phyloP scores from a whole-genome alignment of 2,329 filamentous ascomycete species.

The Aureobasidium sp. region DNA sequence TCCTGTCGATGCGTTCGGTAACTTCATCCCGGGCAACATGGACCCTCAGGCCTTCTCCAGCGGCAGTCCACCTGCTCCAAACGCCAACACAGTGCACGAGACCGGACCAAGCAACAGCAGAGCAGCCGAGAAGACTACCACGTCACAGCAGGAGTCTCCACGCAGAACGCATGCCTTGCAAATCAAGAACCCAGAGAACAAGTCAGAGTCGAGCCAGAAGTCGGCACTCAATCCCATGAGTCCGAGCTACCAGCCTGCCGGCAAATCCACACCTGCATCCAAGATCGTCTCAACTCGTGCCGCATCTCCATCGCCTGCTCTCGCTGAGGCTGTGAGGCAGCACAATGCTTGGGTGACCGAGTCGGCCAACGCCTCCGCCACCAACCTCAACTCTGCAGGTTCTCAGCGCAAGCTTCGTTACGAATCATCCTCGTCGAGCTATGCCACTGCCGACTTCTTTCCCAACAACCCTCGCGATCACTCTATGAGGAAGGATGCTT shows the following conservation, averaged over 20 bases:
- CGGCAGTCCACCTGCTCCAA: neutral
- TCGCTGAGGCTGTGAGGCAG: conserved; percentile 15
- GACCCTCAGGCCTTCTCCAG: conserved; percentile 8
- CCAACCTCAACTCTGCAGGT: neutral
- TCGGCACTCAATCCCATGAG: conserved; percentile 33
- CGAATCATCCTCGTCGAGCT: conserved; percentile 30
- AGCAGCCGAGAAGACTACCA: neutral
- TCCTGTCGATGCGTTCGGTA: conserved; percentile 4
- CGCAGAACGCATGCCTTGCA: conserved; percentile 26
- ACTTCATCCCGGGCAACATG: neutral
- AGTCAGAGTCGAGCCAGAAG: conserved; percentile 19
- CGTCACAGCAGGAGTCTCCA: conserved; percentile 17
- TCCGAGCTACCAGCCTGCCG: conserved; percentile 31
- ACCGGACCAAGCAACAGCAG: neutral
- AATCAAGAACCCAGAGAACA: conserved; percentile 29
- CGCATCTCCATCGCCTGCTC: conserved; percentile 11
- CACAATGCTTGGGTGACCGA: conserved; percentile 16
- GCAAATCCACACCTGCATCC: conserved; percentile 14
- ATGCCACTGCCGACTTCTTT: conserved; percentile 34
- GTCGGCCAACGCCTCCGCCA: neutral
- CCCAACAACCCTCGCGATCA: conserved; percentile 32
- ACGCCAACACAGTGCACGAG: neutral
- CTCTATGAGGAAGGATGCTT: conserved; percentile 28
- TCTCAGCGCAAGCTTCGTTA: conserved; percentile 14
- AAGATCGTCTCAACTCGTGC: neutral